These are phyloP conservation scores for Vitellaria paradoxa DNA, from an alignment of 179 eudicot genomes.

Conservation along the genomic window DNA sequence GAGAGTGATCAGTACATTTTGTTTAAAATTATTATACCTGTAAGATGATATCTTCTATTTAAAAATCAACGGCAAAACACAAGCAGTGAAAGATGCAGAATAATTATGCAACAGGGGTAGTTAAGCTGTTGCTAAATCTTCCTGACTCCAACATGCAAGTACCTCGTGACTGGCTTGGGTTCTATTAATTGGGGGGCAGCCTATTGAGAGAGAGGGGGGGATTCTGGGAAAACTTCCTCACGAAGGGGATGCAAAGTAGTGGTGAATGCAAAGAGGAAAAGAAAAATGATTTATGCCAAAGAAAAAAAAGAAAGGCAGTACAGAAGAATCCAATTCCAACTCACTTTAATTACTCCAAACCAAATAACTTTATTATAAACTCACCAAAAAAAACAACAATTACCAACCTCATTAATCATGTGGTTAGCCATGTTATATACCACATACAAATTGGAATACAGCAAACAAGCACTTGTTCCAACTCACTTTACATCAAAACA, in stretches of 20 bases:
- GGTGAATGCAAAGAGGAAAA: background rate
- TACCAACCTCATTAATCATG: background rate
- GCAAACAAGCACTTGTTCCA: background rate
- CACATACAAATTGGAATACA: background rate
- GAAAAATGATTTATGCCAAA: background rate
- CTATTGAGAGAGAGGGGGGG: background rate
- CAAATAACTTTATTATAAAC: background rate
- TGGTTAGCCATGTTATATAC: background rate
- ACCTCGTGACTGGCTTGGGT: too few species aligned
- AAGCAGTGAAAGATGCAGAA: too few species aligned
- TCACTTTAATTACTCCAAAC: slow-evolving; percentile 1
- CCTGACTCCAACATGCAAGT: too few species aligned
- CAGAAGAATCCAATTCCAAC: slow-evolving; percentile 7
- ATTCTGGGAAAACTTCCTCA: background rate
- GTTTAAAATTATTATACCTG: too few species aligned
- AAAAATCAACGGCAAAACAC: too few species aligned
- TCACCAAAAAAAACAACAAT: background rate
- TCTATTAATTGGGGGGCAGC: too few species aligned
- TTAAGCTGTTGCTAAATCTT: too few species aligned
- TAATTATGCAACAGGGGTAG: too few species aligned
- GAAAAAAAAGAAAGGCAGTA: background rate
- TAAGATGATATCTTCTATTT: too few species aligned
- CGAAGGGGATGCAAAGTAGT: slow-evolving; percentile 1
- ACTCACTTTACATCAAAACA: background rate
- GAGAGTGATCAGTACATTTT: too few species aligned